Conservation (phyloP, 805 yeast genomes). For the Candida peoriensis region DNA sequence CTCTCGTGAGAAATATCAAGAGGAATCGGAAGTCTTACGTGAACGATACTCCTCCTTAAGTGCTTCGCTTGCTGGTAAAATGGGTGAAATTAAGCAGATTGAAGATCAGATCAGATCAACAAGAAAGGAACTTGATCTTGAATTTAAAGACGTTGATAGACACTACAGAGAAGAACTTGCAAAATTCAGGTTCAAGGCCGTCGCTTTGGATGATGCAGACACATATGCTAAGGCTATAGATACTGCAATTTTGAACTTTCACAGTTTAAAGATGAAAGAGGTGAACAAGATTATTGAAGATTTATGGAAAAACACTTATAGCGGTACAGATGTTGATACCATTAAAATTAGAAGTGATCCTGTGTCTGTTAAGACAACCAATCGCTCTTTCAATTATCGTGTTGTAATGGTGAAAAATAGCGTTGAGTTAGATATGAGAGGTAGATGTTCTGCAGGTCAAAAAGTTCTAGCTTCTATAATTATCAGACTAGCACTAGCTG, state of each 20-base stretch:
- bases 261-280: slow-evolving; percentile 86
- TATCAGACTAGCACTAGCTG: slow-evolving; percentile 87
- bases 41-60: slow-evolving; percentile 48
- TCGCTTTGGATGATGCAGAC: slow-evolving; percentile 75
- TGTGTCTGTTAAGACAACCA: slow-evolving; percentile 31
- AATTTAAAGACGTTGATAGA: slow-evolving; percentile 62
- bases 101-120: slow-evolving; percentile 60
- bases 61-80: slow-evolving; percentile 64
- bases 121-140: slow-evolving; percentile 57
- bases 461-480: slow-evolving; percentile 89
- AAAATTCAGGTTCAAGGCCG: slow-evolving; percentile 65
- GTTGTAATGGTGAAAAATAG: slow-evolving; percentile 94
- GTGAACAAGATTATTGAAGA: slow-evolving; percentile 85
- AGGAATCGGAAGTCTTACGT: slow-evolving; percentile 46
- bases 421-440: slow-evolving; percentile 94
- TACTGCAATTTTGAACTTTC: slow-evolving; percentile 89
- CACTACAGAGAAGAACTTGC: slow-evolving; percentile 68
- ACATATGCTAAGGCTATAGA: slow-evolving; percentile 85
- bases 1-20: slow-evolving; percentile 57
- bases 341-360: slow-evolving; percentile 83
- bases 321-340: slow-evolving; percentile 92
- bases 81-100: slow-evolving; percentile 84
- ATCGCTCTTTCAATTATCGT: slow-evolving; percentile 80
- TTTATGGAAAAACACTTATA: slow-evolving; percentile 89
- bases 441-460: slow-evolving; percentile 97